A percentile compares a stretch with the other conserved stretches of the same genome.
phyloP scores from a whole-genome alignment of 2,329 filamentous ascomycete species.

The Colletotrichum camelliae region DNA sequence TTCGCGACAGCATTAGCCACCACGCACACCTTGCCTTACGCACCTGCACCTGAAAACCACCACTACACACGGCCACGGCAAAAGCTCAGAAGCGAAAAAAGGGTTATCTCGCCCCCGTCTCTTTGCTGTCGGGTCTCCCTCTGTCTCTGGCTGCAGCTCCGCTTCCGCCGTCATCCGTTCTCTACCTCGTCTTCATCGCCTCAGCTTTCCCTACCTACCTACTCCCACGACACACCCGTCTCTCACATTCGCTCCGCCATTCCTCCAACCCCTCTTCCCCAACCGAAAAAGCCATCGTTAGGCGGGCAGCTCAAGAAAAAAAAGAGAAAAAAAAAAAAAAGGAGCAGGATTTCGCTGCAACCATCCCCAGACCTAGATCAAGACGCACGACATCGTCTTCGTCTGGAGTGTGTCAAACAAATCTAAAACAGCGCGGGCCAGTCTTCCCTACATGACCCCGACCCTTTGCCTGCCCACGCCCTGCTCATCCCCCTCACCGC shows the following conservation, averaged over 20 bases:
- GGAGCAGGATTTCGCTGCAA: background rate
- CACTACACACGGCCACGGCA: background rate
- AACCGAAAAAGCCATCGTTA: background rate
- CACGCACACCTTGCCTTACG: background rate
- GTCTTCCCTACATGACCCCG: background rate
- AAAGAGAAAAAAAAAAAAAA: background rate
- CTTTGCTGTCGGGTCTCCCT: background rate
- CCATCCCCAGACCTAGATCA: background rate
- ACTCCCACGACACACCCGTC: background rate
- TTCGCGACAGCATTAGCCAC: slow-evolving; percentile 12
- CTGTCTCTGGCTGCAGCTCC: background rate
- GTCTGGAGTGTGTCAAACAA: slow-evolving; percentile 22
- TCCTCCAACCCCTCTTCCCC: background rate
- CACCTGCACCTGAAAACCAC: background rate
- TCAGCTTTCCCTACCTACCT: background rate
- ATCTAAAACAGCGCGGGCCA: slow-evolving; percentile 20
- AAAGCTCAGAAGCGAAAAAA: background rate
- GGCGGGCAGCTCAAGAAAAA: background rate
- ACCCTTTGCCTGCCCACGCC: background rate
- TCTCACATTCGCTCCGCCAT: background rate
- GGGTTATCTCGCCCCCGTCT: background rate
- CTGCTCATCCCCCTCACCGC: background rate
- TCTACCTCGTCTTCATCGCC: background rate
- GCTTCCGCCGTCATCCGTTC: slow-evolving; percentile 15
- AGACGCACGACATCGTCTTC: slow-evolving; percentile 20